These are phyloP conservation scores for Mediolabrus comicus DNA, from an alignment of 108 stramenopile genomes.

Conservation along the genomic window DNA sequence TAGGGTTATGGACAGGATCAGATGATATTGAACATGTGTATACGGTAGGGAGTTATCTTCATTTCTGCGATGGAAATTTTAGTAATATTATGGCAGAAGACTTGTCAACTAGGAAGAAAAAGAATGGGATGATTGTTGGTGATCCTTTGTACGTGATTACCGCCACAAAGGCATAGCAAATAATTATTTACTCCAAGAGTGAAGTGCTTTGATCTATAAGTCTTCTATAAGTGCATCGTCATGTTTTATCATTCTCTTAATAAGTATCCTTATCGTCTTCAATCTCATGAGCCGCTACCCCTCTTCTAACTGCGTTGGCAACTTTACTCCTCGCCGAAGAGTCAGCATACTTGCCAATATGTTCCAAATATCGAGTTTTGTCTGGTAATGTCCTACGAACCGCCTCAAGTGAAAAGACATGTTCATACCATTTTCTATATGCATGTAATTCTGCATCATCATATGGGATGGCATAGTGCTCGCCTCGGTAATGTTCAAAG, in stretches of 20 bases:
- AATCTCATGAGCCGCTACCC: slow-evolving; percentile 80
- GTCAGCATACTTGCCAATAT: slow-evolving; percentile 87
- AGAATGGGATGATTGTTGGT: slow-evolving; percentile 57
- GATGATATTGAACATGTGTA: slow-evolving; percentile 94
- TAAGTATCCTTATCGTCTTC: slow-evolving; percentile 86
- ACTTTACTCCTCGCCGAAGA: slow-evolving; percentile 78
- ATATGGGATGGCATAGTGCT: slow-evolving; percentile 59
- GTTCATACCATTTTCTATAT: slow-evolving; percentile 77
- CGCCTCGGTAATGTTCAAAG: slow-evolving; percentile 82
- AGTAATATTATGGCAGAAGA: slow-evolving; percentile 70
- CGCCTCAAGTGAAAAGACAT: slow-evolving; percentile 63
- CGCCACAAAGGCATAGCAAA: slow-evolving; percentile 48
- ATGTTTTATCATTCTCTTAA: too few relatives aligned
- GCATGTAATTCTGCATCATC: slow-evolving; percentile 50
- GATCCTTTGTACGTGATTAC: slow-evolving; percentile 86
- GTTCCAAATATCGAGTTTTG: slow-evolving; percentile 76
- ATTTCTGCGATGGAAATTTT: slow-evolving; percentile 57
- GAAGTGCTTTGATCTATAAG: too few relatives aligned
- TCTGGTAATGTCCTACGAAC: slow-evolving; percentile 81
- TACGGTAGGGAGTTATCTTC: slow-evolving; percentile 71
- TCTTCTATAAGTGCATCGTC: too few relatives aligned
- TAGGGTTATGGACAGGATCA: slow-evolving; percentile 81
- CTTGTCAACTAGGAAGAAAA: slow-evolving; percentile 60
- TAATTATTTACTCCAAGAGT: not conserved
- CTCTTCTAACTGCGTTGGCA: slow-evolving; percentile 84